These are phyloP conservation scores for Phaeolepiota aurea DNA, from an alignment of 768 basidiomycete genomes.

Conservation along the genomic window DNA sequence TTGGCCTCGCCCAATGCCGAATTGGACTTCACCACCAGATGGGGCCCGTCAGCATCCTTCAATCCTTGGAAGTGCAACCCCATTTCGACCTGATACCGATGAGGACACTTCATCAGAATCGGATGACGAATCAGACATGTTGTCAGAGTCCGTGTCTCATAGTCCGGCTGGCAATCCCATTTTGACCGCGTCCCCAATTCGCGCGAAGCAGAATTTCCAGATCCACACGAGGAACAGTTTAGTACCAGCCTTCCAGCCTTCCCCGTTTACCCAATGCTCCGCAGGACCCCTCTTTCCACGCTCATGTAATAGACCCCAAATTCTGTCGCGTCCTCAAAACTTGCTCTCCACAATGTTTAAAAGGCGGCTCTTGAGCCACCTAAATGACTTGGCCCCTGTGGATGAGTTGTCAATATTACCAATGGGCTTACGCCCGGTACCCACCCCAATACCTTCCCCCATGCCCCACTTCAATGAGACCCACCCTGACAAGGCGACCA, in stretches of 20 bases:
- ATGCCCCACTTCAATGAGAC: constrained; percentile 19
- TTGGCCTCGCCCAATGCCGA: constrained; percentile 11
- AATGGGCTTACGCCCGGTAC: constrained; percentile 25
- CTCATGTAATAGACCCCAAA: constrained; percentile 36
- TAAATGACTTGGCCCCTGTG: constrained; percentile 23
- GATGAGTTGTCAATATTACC: constrained; percentile 37
- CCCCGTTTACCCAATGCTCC: constrained; percentile 34
- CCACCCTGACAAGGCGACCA: constrained; percentile 21
- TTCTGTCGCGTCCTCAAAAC: constrained; percentile 27
- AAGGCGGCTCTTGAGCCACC: constrained; percentile 36
- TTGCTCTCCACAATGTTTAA: constrained; percentile 41
- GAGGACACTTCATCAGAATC: constrained; percentile 28
- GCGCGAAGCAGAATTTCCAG: constrained; percentile 28
- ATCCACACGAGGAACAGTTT: constrained; percentile 40
- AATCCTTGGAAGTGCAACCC: constrained; percentile 12
- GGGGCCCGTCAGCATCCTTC: constrained; percentile 9
- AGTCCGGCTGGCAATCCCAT: constrained; percentile 5
- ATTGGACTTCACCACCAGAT: neutral
- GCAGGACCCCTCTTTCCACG: constrained; percentile 23
- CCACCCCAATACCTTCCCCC: constrained; percentile 14
- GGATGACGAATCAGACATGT: constrained; percentile 20
- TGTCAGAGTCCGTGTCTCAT: neutral
- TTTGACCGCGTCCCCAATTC: constrained; percentile 12
- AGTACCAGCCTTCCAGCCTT: constrained; percentile 25
- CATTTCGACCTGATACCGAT: constrained; percentile 11